Conservation (phyloP, 1,284 basidiomycete species). For the Cryptococcus hybrid region DNA sequence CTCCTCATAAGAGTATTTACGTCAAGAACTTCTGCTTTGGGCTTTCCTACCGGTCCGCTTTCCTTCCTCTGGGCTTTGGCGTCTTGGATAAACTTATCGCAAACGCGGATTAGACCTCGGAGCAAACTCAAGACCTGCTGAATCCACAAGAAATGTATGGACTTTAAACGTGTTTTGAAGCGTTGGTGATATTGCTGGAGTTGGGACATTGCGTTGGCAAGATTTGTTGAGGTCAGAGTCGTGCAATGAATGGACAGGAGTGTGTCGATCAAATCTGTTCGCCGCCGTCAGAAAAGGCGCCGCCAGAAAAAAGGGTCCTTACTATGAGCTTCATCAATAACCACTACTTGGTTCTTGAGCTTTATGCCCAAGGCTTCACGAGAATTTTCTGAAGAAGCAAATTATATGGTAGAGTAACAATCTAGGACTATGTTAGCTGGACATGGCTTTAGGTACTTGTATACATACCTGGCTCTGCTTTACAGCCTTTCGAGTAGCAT, state of each 20-base stretch:
- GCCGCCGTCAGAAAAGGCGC: background rate
- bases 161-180: constrained; percentile 73
- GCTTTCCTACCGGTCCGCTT: constrained; percentile 10
- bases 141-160: constrained; percentile 73
- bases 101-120: constrained; percentile 63
- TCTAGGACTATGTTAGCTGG: constrained; percentile 51
- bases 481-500: constrained; percentile 81
- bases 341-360: constrained; percentile 75
- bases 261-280: constrained; percentile 65
- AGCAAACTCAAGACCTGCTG: constrained; percentile 74
- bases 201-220: constrained; percentile 69
- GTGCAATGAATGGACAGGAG: constrained; percentile 81
- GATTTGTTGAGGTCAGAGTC: constrained; percentile 60
- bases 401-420: constrained; percentile 92
- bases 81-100: constrained; percentile 55
- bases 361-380: constrained; percentile 84
- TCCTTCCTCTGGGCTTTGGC: constrained; percentile 10
- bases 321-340: constrained; percentile 98
- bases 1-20: constrained; percentile 61
- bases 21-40: constrained; percentile 38
- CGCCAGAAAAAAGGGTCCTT: constrained; percentile 32
- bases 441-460: background rate
- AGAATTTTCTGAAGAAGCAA: constrained; percentile 81
- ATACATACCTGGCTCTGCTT: constrained; percentile 79
- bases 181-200: constrained; percentile 74